phyloP scores from a whole-genome alignment of 495 filamentous ascomycete genomes.

The Thozetella sp. region DNA sequence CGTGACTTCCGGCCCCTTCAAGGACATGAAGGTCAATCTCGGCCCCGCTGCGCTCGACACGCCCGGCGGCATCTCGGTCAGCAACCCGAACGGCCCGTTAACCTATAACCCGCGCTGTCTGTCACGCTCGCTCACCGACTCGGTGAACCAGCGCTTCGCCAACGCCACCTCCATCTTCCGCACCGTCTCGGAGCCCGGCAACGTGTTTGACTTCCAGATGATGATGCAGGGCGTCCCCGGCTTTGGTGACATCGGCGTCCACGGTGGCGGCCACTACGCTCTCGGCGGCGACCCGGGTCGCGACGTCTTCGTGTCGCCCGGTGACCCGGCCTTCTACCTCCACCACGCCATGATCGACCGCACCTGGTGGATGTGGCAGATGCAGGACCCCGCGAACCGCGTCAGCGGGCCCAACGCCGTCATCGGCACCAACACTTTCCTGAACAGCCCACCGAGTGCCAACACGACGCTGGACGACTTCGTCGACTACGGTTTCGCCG shows the following conservation, averaged over 20 bases:
- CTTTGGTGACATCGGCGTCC: constrained; percentile 51
- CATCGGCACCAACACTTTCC: constrained; percentile 52
- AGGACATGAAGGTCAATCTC: constrained; percentile 20
- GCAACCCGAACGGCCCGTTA: background rate
- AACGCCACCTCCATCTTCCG: constrained; percentile 45
- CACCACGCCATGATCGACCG: constrained; percentile 67
- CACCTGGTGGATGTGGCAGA: constrained; percentile 69
- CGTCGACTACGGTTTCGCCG: constrained; percentile 29
- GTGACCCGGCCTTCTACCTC: constrained; percentile 64
- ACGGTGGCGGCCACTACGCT: constrained; percentile 60
- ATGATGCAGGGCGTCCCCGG: constrained; percentile 47
- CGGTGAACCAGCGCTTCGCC: constrained; percentile 37
- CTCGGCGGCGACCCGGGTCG: constrained; percentile 57
- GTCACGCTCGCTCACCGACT: constrained; percentile 58
- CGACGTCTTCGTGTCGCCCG: constrained; percentile 57
- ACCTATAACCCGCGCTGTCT: constrained; percentile 61
- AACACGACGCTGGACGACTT: constrained; percentile 29
- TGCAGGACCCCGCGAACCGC: constrained; percentile 40
- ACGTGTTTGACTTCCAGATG: constrained; percentile 51
- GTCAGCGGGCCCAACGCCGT: constrained; percentile 24
- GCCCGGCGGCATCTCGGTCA: background rate
- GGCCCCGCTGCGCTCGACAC: background rate
- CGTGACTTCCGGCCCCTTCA: constrained; percentile 59
- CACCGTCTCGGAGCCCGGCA: constrained; percentile 39
- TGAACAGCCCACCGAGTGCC: constrained; percentile 42